Base-by-base conservation (phyloP, 176 grass and related monocot species). In the Eleusine coracana region DNA sequence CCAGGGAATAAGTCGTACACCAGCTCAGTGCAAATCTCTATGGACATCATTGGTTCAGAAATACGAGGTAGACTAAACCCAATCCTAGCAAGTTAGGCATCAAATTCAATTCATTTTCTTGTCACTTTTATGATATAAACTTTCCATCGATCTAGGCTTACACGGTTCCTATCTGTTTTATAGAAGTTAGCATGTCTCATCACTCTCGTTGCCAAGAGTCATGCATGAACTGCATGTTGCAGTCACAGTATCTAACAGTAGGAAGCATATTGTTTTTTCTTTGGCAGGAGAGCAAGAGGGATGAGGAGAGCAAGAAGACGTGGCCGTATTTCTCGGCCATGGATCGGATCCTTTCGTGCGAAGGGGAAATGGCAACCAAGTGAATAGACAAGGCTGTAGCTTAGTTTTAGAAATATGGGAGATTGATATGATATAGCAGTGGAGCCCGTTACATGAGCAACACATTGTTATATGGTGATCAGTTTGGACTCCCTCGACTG, bases 1-100 rank as follows among this genome's bases (percentile, higher is more conserved):
- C 70, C 48, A 93, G 67, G 96, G 93, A 83, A 87, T 93, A 80
- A 88, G 70, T 81, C 90, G 91, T 44, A 86, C 76, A 10, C 85
- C 96, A 1, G 91, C 89, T 44, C 96, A 99, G 40, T 99, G 96
- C 91, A 99, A 96, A 79, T 99, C 96, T 64, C 58, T 99, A 14
- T 99, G 96, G 96, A 82, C 96, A 84, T 93, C 92, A 17, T 88
- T 99, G 61, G 85, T 96, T 89, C 96, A 96, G 80, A 99, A 93
- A 92, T 99, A 99, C 60, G 93, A 94, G 96, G 96, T 99, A 81
- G 29, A 46, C 70, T 61, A 40, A 79, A 75, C 46, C 67, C 18
- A 79, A 75, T 39, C 67, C 18, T 70, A 36, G 1, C 5, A 81
- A 28, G 14, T 81, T 68, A 46, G 31, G 4, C 6, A 65, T 69